These are phyloP conservation scores for Neofusicoccum umdonicola DNA, from an alignment of 2,329 filamentous ascomycete species.

Conservation along the genomic window DNA sequence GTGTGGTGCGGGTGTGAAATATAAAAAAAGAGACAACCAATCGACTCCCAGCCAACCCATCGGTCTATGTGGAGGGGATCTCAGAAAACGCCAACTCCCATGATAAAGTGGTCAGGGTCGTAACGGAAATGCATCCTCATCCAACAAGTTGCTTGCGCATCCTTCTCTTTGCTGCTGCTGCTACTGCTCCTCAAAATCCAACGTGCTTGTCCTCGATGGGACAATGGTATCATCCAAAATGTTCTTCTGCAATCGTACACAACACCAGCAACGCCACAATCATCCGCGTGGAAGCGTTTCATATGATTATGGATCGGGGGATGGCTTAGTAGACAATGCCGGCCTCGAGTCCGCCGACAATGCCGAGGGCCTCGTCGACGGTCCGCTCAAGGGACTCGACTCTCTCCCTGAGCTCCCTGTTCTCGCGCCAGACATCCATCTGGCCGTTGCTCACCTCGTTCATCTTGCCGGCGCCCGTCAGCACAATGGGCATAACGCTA, in stretches of 20 bases:
- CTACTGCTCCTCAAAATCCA: neutral
- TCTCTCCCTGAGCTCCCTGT: conserved; percentile 50
- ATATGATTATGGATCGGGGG: neutral
- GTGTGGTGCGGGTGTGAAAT: neutral
- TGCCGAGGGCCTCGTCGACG: conserved; percentile 56
- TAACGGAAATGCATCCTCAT: neutral
- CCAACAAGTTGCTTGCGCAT: conserved; percentile 1
- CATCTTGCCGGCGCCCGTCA: conserved; percentile 35
- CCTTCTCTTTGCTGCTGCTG: neutral
- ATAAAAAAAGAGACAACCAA: conserved; percentile 8
- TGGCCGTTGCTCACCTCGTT: conserved; percentile 33
- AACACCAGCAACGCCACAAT: conserved; percentile 3
- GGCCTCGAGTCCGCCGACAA: conserved; percentile 40
- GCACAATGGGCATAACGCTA: neutral
- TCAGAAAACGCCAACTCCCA: conserved; percentile 9
- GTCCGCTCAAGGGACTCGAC: conserved; percentile 54
- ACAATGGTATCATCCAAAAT: conserved; percentile 13
- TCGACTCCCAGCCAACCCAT: conserved; percentile 7
- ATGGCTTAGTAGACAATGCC: conserved; percentile 18
- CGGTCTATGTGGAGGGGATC: conserved; percentile 10
- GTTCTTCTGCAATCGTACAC: conserved; percentile 1
- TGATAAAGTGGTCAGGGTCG: conserved; percentile 3
- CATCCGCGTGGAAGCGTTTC: neutral
- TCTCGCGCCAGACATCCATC: conserved; percentile 56
- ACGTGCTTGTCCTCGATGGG: conserved; percentile 1